Base-by-base conservation (phyloP, 2,329 filamentous ascomycete species). In the Hymenoscyphus albidus region DNA sequence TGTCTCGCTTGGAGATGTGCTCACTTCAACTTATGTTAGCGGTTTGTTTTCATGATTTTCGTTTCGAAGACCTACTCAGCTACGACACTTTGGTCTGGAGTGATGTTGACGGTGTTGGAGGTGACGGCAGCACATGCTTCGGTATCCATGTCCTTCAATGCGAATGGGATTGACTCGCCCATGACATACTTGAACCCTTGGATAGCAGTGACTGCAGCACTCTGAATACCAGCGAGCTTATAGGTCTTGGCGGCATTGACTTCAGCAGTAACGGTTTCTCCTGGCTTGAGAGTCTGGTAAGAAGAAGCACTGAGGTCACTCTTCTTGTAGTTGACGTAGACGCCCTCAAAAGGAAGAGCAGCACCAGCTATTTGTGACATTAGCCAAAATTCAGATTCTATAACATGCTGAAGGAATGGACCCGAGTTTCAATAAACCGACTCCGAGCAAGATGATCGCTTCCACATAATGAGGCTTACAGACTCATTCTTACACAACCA, bases 161-260 rank as follows among this genome's bases (percentile, higher is more conserved):
- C 22, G 5, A 64, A 63, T 7, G 70, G 70, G 14, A 63, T 64
- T 40, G 32, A 61, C 22, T 67, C 48, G 56, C 70, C 70, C 12
- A 56, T 63, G 2, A 68, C 68, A 18, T 71, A 71, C 62, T 58
- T 62, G 64, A 71, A 71, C 16, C 69, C 70, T 63, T 71, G 70
- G n/a, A 70, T 58, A 32, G 70, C 70, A n/a, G 70, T 64, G 5
- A 71, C 61, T 54, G 67, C 27, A 10, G 67, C 69, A 5, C 60
- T 67, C 16, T 62, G 54, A 18, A 70, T 40, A 27, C 69, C 70
- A 27, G 59, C 60, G 51, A 71, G 69, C 3, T 70, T 63, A 38
- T 71, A 71, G 10, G 54, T 70, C 61, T 70, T 68, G 40, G 70
- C 70, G 22, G 65, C 68, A 27, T 70, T 71, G 58, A 71, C 64